Base-by-base conservation (phyloP, 768 basidiomycete genomes). In the Mrakia frigida region DNA sequence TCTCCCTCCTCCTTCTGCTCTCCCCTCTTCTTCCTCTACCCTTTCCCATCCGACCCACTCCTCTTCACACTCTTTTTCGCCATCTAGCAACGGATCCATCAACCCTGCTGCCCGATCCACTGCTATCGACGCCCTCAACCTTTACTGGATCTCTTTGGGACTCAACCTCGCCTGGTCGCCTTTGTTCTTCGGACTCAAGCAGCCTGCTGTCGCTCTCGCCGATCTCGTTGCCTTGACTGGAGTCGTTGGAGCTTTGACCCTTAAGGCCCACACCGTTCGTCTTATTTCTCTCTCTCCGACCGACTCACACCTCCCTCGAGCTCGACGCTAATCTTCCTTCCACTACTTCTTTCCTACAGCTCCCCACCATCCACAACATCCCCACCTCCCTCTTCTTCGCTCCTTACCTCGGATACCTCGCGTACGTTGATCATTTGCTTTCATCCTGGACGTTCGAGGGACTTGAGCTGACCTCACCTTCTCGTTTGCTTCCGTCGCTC, bases 61-160 rank as follows among this genome's bases (percentile, higher is more conserved):
- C 7, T 46, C 43, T 9, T 46, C 43, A 7, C 43, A 7, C 43
- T 46, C 43, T 46, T 18, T 46, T 46, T 46, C 18, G 43, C 18
- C 50, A 28, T 21, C 37, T 67, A 56, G 35, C 74, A 50, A 33
- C 28, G 74, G 74, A 37, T 59, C 68, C 28, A 21, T 70, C 33
- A 75, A 75, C 74, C 74, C 74, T 13, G 67, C 74, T 28, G 73
- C 77, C 46, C 77, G 72, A 69, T n/a, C 69, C 53, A 78, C 77
- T 18, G 77, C 77, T 46, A 68, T 74, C 67, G 77, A 78, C 35
- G 53, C 43, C 41, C 73, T 78, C 25, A 78, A 78, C 77, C 61
- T 78, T 11, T 78, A 78, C 73, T 78, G 77, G 72, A 53, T 74
- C 46, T 74, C 72, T n/a, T 67, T 78, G 50, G 77, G 56, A 23